Evolutionary conservation across 352 stramenopile species (phyloP), one percentile per base, ranked within the genome.

Genomic region (Pythium guiyangense): DNA sequence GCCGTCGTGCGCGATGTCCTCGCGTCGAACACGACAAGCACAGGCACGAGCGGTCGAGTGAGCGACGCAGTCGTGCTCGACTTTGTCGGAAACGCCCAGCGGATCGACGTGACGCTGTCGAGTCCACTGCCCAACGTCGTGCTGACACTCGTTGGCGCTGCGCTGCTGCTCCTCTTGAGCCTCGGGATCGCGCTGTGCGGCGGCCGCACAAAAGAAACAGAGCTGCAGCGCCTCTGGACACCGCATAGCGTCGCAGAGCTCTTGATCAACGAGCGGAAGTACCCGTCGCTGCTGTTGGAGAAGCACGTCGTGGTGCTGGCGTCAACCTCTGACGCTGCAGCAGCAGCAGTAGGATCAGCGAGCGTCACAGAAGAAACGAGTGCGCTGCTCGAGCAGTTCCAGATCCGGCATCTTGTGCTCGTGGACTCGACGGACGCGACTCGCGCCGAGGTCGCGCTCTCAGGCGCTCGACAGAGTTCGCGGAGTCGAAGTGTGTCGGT

Each of bases 231-330:
- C 2, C 18, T 31, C 6, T 27, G 42, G 44, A 50, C 27, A 2
- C 25, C 52, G 18, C 40, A 59, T n/a, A 51, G 6, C 25, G 14
- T 59, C n/a, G 31, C 52, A 0, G 52, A 59, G 25, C 20, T 50
- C 9, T 18, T 51, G 42, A 51, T 59, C 42, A 59, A 59, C 42
- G 52, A 59, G 17, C 18, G 14, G 12, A 59, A 59, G 25, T 59
- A 51, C 52, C 52, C 52, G 12, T 18, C 39, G 17, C 10, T 3
- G 63, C 22, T 53, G 25, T 14, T 50, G 37, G 5, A 72, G 51
- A 2, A 11, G 69, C 8, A 67, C 64, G 15, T 71, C 70, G 27
- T 77, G 61, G 31, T 40, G 35, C 12, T 12, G 35, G 12, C 35
- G 35, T n/a, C n/a, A n/a, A n/a, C n/a, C n/a, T n/a, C n/a, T n/a